Percentiles rank a stretch among this genome's conserved stretches.
Conservation (phyloP, 345 rosid species). For the Mallotus nudiflorus region DNA sequence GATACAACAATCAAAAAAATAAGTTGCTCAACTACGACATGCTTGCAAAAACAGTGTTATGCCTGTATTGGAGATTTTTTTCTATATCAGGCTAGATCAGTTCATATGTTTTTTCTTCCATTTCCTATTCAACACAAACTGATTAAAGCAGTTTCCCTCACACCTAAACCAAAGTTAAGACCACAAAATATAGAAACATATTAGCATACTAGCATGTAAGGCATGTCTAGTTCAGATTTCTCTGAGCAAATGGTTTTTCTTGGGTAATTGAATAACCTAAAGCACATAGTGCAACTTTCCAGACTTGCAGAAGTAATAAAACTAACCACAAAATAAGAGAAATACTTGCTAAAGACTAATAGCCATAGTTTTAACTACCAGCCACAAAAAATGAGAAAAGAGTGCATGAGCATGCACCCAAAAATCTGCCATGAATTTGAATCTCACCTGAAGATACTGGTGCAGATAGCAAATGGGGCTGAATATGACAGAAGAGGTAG, state of each 20-base stretch:
- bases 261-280: background rate
- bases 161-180: background rate
- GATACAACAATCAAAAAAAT: too few relatives aligned
- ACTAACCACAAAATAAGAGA: background rate
- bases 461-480: slow-evolving; percentile 90
- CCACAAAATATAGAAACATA: background rate
- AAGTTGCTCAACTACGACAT: too few relatives aligned
- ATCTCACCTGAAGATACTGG: slow-evolving; percentile 80
- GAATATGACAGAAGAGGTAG: slow-evolving; percentile 77
- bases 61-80: too few relatives aligned
- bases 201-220: background rate
- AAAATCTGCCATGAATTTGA: background rate
- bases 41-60: too few relatives aligned
- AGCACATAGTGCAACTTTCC: background rate
- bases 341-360: background rate
- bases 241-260: background rate
- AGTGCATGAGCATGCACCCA: background rate
- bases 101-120: too few relatives aligned
- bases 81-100: too few relatives aligned
- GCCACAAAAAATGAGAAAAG: background rate
- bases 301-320: background rate
- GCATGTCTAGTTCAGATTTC: background rate
- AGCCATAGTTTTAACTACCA: background rate
- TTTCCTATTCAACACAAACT: background rate
- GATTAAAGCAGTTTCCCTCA: background rate